Evolutionary conservation across 1,284 basidiomycete genomes (phyloP).

Genomic region (Moesziomyces globuligerus): DNA sequence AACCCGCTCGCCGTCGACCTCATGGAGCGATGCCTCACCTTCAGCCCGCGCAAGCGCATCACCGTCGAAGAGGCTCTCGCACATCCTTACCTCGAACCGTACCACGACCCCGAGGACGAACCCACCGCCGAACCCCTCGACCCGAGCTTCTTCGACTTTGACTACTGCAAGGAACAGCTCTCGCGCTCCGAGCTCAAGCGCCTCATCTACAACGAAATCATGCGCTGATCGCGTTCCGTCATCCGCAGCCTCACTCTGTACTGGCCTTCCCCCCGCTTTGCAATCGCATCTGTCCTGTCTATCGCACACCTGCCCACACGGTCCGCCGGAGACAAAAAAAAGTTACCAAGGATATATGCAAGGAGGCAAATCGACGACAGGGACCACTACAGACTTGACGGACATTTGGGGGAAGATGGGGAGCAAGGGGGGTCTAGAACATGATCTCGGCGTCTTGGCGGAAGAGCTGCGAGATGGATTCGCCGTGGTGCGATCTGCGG

Average conservation of each 20-base stretch:
- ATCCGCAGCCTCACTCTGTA: background rate
- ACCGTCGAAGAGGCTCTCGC: slow-evolving; percentile 65
- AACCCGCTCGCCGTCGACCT: slow-evolving; percentile 77
- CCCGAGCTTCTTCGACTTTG: slow-evolving; percentile 65
- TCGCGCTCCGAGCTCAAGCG: slow-evolving; percentile 67
- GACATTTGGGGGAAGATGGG: background rate
- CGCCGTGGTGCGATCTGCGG: slow-evolving; percentile 94
- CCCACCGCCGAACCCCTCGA: slow-evolving; percentile 62
- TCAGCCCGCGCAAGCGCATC: slow-evolving; percentile 68
- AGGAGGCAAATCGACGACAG: too few relatives aligned
- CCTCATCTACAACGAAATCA: slow-evolving; percentile 63
- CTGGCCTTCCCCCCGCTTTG: background rate
- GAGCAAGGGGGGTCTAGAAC: slow-evolving; percentile 35
- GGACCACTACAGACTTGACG: too few relatives aligned
- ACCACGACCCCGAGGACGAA: slow-evolving; percentile 67
- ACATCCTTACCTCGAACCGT: slow-evolving; percentile 65
- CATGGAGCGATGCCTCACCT: slow-evolving; percentile 84
- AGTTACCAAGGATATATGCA: background rate
- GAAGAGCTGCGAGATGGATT: slow-evolving; percentile 70
- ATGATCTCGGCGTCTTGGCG: slow-evolving; percentile 63
- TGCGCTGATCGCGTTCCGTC: slow-evolving; percentile 30
- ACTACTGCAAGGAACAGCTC: slow-evolving; percentile 68
- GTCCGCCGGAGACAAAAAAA: too few relatives aligned
- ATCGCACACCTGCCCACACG: background rate
- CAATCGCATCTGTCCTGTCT: slow-evolving; percentile 3